Evolutionary conservation across 371 early-diverging fungal species (phyloP).

Genomic region (Mortierella sp.): DNA sequence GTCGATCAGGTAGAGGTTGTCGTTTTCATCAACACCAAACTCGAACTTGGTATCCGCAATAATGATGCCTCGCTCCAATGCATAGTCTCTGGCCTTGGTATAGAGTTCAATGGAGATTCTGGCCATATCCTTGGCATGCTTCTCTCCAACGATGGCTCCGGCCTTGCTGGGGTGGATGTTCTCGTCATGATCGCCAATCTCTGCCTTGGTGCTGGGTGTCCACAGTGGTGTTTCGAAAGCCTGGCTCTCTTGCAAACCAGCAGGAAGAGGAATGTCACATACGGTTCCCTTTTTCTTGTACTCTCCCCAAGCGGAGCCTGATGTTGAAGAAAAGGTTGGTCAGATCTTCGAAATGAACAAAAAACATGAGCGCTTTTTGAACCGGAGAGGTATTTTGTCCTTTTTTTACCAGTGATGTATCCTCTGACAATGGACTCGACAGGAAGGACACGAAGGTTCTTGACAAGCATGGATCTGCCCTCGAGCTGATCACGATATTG

Average conservation of each 20-base stretch:
- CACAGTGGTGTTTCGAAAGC: constrained; percentile 87
- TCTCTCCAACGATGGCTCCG: constrained; percentile 86
- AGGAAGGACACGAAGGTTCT: constrained; percentile 92
- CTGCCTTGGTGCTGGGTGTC: constrained; percentile 98
- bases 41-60: constrained; percentile 99
- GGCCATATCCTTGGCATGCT: constrained; percentile 72
- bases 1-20: constrained; percentile 87
- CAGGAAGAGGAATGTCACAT: constrained; percentile 89
- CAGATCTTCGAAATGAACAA: too few relatives aligned
- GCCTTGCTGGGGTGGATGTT: constrained; percentile 96
- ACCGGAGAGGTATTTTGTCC: neutral
- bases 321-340: neutral
- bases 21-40: constrained; percentile 91
- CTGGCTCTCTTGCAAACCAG: constrained; percentile 85
- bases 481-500: constrained; percentile 89
- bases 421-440: constrained; percentile 98
- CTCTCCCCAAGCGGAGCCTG: constrained; percentile 95
- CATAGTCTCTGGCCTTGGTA: constrained; percentile 84
- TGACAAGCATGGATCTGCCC: constrained; percentile 92
- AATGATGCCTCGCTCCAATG: constrained; percentile 87
- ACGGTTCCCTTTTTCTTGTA: constrained; percentile 93
- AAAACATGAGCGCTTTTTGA: too few relatives aligned
- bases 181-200: constrained; percentile 96
- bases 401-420: constrained; percentile 82
- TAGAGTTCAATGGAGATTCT: constrained; percentile 72